A percentile compares a stretch with the other conserved stretches of the same genome.
Conservation (phyloP, 2,329 filamentous ascomycete genomes). For the Penicillium sp. region DNA sequence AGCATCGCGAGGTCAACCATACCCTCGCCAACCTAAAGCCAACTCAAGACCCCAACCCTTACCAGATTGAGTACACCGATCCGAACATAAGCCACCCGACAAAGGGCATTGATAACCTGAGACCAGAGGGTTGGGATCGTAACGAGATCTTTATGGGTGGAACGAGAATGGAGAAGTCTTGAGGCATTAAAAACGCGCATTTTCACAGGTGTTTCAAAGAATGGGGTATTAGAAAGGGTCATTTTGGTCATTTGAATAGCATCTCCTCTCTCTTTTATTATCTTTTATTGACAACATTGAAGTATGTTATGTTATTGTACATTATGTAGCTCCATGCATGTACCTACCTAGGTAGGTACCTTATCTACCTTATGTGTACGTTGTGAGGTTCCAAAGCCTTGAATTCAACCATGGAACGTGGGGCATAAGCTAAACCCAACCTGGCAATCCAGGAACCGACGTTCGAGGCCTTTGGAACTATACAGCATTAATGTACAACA, state of each 20-base stretch:
- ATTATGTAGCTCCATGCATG: too few species aligned
- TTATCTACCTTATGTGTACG: too few species aligned
- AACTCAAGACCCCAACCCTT: slow-evolving; percentile 85
- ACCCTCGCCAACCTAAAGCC: slow-evolving; percentile 86
- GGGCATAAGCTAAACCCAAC: slow-evolving; percentile 24
- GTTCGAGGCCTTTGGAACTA: neutral
- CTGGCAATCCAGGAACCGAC: slow-evolving; percentile 17
- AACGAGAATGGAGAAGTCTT: neutral
- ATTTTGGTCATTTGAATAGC: neutral
- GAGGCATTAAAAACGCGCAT: neutral
- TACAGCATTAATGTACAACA: neutral
- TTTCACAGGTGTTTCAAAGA: neutral
- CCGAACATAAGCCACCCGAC: slow-evolving; percentile 64
- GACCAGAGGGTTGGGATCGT: slow-evolving; percentile 76
- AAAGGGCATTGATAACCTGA: slow-evolving; percentile 63
- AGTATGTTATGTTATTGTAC: neutral
- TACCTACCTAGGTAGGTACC: too few species aligned
- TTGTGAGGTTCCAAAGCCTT: neutral
- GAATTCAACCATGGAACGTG: slow-evolving; percentile 18
- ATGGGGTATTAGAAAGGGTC: neutral
- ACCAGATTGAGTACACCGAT: slow-evolving; percentile 77
- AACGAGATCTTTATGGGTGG: slow-evolving; percentile 64
- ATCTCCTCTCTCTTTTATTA: slow-evolving; percentile 4
- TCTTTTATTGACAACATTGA: neutral
- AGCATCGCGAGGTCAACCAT: slow-evolving; percentile 93